A percentile compares a stretch with the other conserved stretches of the same genome.
Evolutionary conservation across 306 rosid species (phyloP).

Genomic region (Casuarina cunninghamiana): DNA sequence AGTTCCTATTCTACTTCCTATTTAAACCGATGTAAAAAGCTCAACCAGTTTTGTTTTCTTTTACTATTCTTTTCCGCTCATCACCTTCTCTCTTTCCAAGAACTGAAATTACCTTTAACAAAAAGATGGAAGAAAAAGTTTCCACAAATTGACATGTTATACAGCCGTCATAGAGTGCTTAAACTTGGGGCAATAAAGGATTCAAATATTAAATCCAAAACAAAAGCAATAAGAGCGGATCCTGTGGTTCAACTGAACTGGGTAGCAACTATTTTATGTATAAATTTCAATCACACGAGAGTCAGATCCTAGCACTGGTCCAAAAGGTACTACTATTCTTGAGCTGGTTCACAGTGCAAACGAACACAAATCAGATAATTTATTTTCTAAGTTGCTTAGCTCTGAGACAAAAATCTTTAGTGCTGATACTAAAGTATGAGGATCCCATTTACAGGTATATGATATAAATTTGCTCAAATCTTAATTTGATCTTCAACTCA

Average conservation of each 20-base stretch:
- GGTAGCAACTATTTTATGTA: too few species aligned
- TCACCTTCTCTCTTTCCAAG: background rate
- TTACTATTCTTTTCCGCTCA: background rate
- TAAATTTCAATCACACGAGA: too few species aligned
- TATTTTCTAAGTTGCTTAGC: background rate
- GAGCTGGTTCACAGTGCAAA: background rate
- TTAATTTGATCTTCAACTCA: background rate
- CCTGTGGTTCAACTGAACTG: too few species aligned
- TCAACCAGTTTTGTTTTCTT: background rate
- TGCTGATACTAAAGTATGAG: background rate
- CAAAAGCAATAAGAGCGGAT: too few species aligned
- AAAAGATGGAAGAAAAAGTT: too few species aligned
- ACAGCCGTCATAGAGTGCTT: too few species aligned
- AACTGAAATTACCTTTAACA: background rate
- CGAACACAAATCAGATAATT: background rate
- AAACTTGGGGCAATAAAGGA: too few species aligned
- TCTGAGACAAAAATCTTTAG: background rate
- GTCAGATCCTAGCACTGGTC: background rate
- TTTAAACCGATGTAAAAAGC: too few species aligned
- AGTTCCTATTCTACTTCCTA: too few species aligned
- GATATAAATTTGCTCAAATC: background rate
- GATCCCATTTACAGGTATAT: background rate
- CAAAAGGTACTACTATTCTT: background rate
- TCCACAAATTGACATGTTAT: too few species aligned
- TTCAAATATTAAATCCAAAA: too few species aligned